These are phyloP conservation scores for Cinnamomum chago DNA, from an alignment of 164 flowering plant genomes.

Conservation along the genomic window DNA sequence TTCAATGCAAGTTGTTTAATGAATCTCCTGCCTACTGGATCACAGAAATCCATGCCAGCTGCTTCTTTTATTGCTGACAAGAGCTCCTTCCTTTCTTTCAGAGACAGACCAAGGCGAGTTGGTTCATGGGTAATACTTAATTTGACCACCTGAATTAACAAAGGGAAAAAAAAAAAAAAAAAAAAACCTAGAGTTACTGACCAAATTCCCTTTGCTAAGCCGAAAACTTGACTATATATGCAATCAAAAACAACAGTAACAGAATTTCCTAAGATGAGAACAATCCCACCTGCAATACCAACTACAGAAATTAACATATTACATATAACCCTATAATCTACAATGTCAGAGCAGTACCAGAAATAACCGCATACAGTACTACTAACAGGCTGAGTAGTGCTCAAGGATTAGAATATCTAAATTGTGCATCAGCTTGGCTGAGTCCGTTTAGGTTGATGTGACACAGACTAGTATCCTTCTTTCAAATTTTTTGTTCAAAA, in stretches of 20 bases:
- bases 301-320: background rate
- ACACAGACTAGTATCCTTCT: too few species aligned
- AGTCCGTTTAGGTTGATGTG: background rate
- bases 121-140: constrained; percentile 50
- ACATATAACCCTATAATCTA: background rate
- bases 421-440: background rate
- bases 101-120: constrained; percentile 40
- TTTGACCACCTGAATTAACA: constrained; percentile 52
- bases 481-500: too few species aligned
- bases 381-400: background rate
- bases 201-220: background rate
- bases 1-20: constrained; percentile 46
- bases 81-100: constrained; percentile 50
- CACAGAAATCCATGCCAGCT: constrained; percentile 39
- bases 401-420: background rate
- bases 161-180: background rate
- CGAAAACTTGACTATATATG: background rate
- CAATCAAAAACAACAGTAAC: background rate
- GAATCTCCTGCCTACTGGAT: constrained; percentile 50
- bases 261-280: background rate
- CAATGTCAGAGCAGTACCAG: background rate
- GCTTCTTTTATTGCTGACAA: constrained; percentile 63
- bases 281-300: background rate
- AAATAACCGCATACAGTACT: background rate
- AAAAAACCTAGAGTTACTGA: background rate